phyloP scores from a whole-genome alignment of 805 yeast species.

The Grigorovia jiainica region DNA sequence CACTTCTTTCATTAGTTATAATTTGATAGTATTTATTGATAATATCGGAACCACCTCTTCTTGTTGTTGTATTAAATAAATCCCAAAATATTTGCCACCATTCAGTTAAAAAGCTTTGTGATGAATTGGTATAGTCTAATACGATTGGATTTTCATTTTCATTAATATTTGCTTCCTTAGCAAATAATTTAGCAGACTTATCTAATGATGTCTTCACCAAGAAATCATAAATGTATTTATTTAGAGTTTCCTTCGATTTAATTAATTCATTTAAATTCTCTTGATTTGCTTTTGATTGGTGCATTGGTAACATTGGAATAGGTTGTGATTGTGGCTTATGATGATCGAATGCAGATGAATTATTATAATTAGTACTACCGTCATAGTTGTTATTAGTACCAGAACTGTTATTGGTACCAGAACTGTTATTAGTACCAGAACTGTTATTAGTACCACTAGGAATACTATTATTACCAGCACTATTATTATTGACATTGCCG shows the following conservation, averaged over 20 bases:
- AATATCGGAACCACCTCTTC: constrained; percentile 47
- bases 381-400: neutral
- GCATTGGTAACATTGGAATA: neutral
- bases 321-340: constrained; percentile 1
- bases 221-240: constrained; percentile 82
- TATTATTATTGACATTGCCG: no score
- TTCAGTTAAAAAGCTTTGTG: constrained; percentile 77
- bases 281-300: neutral
- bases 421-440: no score
- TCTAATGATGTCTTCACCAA: constrained; percentile 62
- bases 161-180: constrained; percentile 65
- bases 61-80: constrained; percentile 70
- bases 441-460: no score
- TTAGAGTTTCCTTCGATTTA: constrained; percentile 17
- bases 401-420: neutral
- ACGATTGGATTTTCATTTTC: constrained; percentile 5
- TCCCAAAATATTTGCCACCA: constrained; percentile 99
- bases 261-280: neutral
- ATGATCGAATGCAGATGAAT: neutral
- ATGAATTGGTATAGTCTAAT: constrained; percentile 45
- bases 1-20: constrained; percentile 50
- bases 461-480: no score
- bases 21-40: constrained; percentile 67
- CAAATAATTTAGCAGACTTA: constrained; percentile 64
- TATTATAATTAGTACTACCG: no score